Evolutionary conservation across 73 alveolate genomes (phyloP).

Genomic region (Paramecium octaurelia): DNA sequence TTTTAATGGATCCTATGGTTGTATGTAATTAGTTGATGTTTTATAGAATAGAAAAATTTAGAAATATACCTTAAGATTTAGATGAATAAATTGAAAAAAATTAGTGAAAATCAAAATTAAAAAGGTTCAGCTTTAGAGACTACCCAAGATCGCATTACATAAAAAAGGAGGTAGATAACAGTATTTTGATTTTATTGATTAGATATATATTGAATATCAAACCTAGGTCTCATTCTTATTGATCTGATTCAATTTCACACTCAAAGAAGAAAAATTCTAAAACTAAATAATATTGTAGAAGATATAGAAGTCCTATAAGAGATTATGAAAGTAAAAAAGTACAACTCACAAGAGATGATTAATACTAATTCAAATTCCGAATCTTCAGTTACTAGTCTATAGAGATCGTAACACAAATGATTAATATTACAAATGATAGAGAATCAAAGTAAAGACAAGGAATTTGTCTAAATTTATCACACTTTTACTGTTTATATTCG

Average conservation of each 20-base stretch:
- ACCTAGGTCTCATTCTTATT: neutral
- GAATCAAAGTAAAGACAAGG: neutral
- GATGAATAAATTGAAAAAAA: neutral
- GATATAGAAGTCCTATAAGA: neutral
- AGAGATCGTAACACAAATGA: neutral
- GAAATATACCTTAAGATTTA: neutral
- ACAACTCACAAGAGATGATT: neutral
- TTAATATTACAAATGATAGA: neutral
- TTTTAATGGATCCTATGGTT: neutral
- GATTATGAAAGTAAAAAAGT: neutral
- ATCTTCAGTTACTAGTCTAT: neutral
- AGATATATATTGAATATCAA: neutral
- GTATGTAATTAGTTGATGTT: neutral
- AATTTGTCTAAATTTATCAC: no score
- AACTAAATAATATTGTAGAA: neutral
- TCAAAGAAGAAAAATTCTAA: neutral
- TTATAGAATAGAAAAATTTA: neutral
- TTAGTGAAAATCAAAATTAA: neutral
- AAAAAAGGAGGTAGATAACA: neutral
- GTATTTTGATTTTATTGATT: neutral
- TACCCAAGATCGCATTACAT: neutral
- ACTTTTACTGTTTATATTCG: neutral
- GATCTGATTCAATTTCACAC: neutral
- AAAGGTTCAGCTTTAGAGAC: neutral
- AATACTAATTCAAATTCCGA: neutral